These are phyloP conservation scores for Sicyos edulis DNA, from an alignment of 306 rosid species.

Conservation along the genomic window DNA sequence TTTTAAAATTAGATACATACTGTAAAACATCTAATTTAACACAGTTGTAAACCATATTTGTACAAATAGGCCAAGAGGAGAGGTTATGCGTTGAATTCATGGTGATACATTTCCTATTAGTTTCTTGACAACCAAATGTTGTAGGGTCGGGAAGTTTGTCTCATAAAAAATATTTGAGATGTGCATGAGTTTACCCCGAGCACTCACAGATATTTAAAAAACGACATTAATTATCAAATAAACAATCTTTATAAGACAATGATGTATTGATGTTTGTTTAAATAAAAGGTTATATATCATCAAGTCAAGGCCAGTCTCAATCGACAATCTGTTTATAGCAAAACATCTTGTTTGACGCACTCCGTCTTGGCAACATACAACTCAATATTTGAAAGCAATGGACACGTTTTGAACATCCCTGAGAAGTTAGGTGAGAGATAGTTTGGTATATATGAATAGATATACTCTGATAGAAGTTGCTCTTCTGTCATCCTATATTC, in stretches of 20 bases:
- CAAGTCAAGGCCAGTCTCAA: neutral
- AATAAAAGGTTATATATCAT: neutral
- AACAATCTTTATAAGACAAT: neutral
- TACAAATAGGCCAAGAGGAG: no score
- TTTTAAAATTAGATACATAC: neutral
- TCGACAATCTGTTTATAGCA: neutral
- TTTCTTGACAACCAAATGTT: no score
- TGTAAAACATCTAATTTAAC: neutral
- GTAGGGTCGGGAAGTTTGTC: no score
- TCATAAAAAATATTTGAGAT: no score
- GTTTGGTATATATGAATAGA: no score
- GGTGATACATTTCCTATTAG: no score
- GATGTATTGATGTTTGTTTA: neutral
- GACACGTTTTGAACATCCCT: slow-evolving; percentile 23
- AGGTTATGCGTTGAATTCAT: no score
- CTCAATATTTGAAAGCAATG: neutral
- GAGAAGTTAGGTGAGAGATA: slow-evolving; percentile 40
- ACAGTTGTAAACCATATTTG: no score
- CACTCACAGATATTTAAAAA: no score
- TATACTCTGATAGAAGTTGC: slow-evolving; percentile 24
- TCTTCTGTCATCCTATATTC: slow-evolving; percentile 33
- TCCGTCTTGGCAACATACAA: neutral
- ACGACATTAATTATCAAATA: neutral
- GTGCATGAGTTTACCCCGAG: no score
- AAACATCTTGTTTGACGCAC: neutral